These are phyloP conservation scores for Hypoxylon sp. DNA, from an alignment of 2,329 filamentous ascomycete species.

Conservation along the genomic window DNA sequence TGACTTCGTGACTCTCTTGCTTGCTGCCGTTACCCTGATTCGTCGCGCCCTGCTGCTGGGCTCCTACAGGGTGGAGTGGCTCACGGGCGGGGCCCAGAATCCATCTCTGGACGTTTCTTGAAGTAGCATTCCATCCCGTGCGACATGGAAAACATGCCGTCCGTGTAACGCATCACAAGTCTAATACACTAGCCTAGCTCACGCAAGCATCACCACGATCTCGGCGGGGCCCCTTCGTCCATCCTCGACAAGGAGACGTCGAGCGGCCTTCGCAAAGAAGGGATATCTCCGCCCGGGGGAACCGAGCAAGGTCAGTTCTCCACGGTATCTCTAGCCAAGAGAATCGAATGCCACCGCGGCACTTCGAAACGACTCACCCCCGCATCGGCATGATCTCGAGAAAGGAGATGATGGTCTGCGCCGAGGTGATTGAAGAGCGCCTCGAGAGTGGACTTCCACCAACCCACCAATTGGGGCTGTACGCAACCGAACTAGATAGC, in stretches of 20 bases:
- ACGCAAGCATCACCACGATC: slow-evolving; percentile 39
- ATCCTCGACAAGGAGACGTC: background rate
- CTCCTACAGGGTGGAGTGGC: slow-evolving; percentile 29
- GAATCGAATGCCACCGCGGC: slow-evolving; percentile 43
- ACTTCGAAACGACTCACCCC: slow-evolving; percentile 39
- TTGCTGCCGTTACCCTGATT: slow-evolving; percentile 35
- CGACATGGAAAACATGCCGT: slow-evolving; percentile 40
- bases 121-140: slow-evolving; percentile 43
- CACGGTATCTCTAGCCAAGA: slow-evolving; percentile 42
- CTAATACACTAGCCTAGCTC: slow-evolving; percentile 30
- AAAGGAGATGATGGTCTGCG: slow-evolving; percentile 16
- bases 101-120: slow-evolving; percentile 37
- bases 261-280: slow-evolving; percentile 13
- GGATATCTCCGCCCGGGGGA: slow-evolving; percentile 23
- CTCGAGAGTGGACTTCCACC: slow-evolving; percentile 34
- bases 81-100: slow-evolving; percentile 24
- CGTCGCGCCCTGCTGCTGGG: slow-evolving; percentile 27
- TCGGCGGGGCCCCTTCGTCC: slow-evolving; percentile 22
- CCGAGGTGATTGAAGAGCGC: slow-evolving; percentile 40
- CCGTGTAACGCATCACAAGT: slow-evolving; percentile 43
- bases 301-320: slow-evolving; percentile 4
- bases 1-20: slow-evolving; percentile 24
- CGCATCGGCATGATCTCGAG: slow-evolving; percentile 40
- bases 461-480: slow-evolving; percentile 49
- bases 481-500: slow-evolving; percentile 48